These are phyloP conservation scores for Dentipellis fragilis DNA, from an alignment of 768 basidiomycete species.

Conservation along the genomic window DNA sequence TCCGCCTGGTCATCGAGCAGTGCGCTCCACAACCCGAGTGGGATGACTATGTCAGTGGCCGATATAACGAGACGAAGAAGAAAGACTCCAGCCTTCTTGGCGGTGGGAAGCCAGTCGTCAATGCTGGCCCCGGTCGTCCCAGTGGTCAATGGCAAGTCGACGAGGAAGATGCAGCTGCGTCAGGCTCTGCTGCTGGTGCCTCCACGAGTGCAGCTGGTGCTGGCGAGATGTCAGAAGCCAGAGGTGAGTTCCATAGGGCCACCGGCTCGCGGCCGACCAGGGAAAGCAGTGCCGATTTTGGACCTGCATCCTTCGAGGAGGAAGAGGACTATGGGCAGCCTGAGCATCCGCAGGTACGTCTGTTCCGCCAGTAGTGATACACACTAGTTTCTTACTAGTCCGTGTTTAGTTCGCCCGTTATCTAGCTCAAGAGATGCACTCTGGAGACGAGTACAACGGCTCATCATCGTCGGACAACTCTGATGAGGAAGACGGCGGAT, in stretches of 20 bases:
- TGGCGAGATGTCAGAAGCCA: slow-evolving; percentile 19
- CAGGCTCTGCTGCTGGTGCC: slow-evolving; percentile 10
- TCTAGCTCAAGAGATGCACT: slow-evolving; percentile 62
- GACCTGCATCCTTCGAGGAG: slow-evolving; percentile 31
- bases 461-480: slow-evolving; percentile 33
- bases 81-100: slow-evolving; percentile 74
- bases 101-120: slow-evolving; percentile 69
- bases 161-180: slow-evolving; percentile 28
- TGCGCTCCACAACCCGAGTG: slow-evolving; percentile 74
- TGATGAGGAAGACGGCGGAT: slow-evolving; percentile 66
- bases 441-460: slow-evolving; percentile 46
- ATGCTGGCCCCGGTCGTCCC: slow-evolving; percentile 11
- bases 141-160: slow-evolving; percentile 57
- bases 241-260: slow-evolving; percentile 52
- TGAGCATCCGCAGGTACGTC: slow-evolving; percentile 35
- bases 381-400: neutral
- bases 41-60: slow-evolving; percentile 82
- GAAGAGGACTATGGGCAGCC: slow-evolving; percentile 35
- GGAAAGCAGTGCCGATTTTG: slow-evolving; percentile 58
- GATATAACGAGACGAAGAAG: slow-evolving; percentile 79
- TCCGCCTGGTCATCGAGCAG: slow-evolving; percentile 51
- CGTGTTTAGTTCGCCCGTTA: slow-evolving; percentile 64
- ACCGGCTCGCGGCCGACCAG: slow-evolving; percentile 31
- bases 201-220: slow-evolving; percentile 11
- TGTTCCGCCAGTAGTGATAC: neutral